Evolutionary conservation across 257 asterid species (phyloP).

Genomic region (Solanum bukasovii): DNA sequence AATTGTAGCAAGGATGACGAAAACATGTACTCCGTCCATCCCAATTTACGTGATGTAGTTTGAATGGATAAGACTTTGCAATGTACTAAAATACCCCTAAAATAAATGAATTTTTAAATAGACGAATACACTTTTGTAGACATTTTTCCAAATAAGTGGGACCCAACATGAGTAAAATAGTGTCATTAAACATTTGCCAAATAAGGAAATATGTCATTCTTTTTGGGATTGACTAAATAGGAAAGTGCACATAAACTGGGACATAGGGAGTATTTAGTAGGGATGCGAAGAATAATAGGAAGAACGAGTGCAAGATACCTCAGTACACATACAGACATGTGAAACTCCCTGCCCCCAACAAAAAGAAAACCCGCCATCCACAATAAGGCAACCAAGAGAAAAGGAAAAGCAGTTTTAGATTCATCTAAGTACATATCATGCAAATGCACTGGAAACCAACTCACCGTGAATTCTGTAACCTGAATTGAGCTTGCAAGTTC

Average conservation of each 20-base stretch:
- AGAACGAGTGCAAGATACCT: background rate
- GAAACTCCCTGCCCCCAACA: background rate
- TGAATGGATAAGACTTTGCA: background rate
- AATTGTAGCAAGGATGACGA: background rate
- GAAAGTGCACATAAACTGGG: background rate
- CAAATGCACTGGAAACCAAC: conserved; percentile 7
- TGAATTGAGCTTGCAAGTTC: conserved; percentile 57
- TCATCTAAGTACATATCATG: background rate
- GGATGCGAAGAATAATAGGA: background rate
- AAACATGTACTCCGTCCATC: background rate
- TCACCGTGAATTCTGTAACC: conserved; percentile 93
- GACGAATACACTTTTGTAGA: background rate
- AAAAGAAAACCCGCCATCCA: background rate
- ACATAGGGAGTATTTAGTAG: background rate
- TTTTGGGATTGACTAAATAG: background rate
- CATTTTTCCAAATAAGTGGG: background rate
- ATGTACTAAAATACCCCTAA: background rate
- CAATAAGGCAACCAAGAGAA: background rate
- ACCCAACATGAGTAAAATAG: background rate
- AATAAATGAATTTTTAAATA: background rate
- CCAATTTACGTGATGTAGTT: background rate
- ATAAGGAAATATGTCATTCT: background rate
- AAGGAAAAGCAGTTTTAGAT: background rate
- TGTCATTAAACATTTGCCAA: background rate
- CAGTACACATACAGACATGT: background rate